These are phyloP conservation scores for Botryotinia globosa DNA, from an alignment of 2,329 filamentous ascomycete species.

Conservation along the genomic window DNA sequence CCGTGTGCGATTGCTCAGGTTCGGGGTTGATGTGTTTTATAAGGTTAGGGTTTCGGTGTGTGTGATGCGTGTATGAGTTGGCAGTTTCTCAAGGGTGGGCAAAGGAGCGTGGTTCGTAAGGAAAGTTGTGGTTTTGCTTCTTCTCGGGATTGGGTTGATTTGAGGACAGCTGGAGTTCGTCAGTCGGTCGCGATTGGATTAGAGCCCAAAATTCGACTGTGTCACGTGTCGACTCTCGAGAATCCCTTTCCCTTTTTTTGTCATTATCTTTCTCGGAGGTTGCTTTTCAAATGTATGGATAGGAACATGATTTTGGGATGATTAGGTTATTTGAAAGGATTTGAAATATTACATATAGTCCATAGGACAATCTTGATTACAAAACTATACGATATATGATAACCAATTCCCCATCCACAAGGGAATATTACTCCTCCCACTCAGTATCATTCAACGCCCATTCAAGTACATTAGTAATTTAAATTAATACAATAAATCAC, in stretches of 20 bases:
- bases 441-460: constrained; percentile 15
- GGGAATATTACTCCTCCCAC: constrained; percentile 11
- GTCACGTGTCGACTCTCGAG: constrained; percentile 4
- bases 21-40: constrained; percentile 18
- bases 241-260: background rate
- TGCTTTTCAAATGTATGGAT: background rate
- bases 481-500: background rate
- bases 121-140: constrained; percentile 22
- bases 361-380: constrained; percentile 23
- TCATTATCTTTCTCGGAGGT: background rate
- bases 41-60: constrained; percentile 15
- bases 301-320: background rate
- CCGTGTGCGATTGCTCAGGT: constrained; percentile 14
- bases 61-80: constrained; percentile 21
- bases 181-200: constrained; percentile 3
- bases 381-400: constrained; percentile 14
- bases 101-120: constrained; percentile 38
- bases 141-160: constrained; percentile 8
- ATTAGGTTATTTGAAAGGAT: background rate
- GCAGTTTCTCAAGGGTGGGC: constrained; percentile 19
- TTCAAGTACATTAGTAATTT: background rate
- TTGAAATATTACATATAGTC: constrained; percentile 8
- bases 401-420: background rate
- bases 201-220: background rate
- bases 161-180: constrained; percentile 27